Evolutionary conservation across 495 filamentous ascomycete species (phyloP).

Genomic region (Penicillium angulare): DNA sequence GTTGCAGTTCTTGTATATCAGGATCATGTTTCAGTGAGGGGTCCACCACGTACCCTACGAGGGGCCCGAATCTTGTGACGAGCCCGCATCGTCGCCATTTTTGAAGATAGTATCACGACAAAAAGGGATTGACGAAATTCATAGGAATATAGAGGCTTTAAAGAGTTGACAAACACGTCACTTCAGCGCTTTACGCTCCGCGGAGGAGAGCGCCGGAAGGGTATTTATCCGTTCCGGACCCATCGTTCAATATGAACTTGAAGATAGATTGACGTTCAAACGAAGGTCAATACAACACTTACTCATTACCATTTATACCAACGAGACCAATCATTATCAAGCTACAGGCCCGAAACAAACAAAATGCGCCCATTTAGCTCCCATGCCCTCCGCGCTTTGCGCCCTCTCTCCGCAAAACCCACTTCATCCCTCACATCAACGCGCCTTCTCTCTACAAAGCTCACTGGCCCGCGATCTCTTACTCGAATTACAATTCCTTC

Average conservation of each 20-base stretch:
- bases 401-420: slow-evolving; percentile 9
- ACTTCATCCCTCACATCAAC: slow-evolving; percentile 6
- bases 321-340: too few relatives aligned
- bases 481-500: background rate
- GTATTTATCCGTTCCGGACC: slow-evolving; percentile 8
- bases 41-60: slow-evolving; percentile 51
- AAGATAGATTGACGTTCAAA: too few relatives aligned
- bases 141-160: background rate
- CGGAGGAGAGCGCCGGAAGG: slow-evolving; percentile 19
- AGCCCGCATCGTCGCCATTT: slow-evolving; percentile 63
- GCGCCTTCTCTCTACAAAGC: slow-evolving; percentile 17
- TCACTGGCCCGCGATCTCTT: background rate
- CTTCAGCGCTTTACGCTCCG: slow-evolving; percentile 13
- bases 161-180: background rate
- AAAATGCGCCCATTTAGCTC: slow-evolving; percentile 22
- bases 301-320: background rate
- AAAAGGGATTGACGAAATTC: background rate
- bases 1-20: background rate
- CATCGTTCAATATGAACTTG: too few relatives aligned
- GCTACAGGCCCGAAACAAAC: too few relatives aligned
- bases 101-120: slow-evolving; percentile 14
- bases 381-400: slow-evolving; percentile 19
- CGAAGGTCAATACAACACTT: background rate
- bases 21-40: background rate
- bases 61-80: slow-evolving; percentile 71